Evolutionary conservation across 495 filamentous ascomycete species (phyloP), one percentile per base, ranked within the genome.

Genomic region (Penicillium diatomitis): DNA sequence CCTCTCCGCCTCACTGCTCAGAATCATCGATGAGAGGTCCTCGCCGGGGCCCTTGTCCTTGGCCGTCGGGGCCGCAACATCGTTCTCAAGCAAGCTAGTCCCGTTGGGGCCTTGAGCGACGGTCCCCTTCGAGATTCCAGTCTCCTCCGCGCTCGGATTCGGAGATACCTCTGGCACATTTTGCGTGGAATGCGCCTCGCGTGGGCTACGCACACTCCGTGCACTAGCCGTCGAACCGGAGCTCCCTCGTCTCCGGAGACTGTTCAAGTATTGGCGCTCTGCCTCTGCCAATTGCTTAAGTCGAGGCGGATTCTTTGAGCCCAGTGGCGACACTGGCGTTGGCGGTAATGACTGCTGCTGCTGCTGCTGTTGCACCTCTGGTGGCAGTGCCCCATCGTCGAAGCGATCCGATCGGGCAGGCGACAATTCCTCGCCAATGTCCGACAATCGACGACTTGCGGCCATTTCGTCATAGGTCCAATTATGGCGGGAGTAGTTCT

Each of bases 1-100:
- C 50, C 86, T 71, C 63, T 96, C 90, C 8, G 90, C 90, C 57
- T 87, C 76, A 50, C 82, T 83, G 59, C 87, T 92, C 61, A 95
- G 62, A 5, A 87, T 82, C 8, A 78, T 81, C 40, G 83, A 84
- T 29, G 87, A 85, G 54, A 82, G 78, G 35, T 67, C 69, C 41
- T 79, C 75, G 36, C 73, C 74, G 10, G 66, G 62, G 6, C 60
- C 63, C 45, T 64, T 58, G 8, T 52, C 56, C 51, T 60, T 64
- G 32, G 56, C 61, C 38, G 60, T 56, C 32, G 62, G 49, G 28
- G 57, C 53, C 8, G 60, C 53, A 27, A 42, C 47, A 44, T 11
- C 49, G 32, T 48, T 53, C 32, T 51, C 50, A 0, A 50, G 48
- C 28, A 58, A 32, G 30, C 41, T 33, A 9, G 27, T n/a, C 8